phyloP scores from a whole-genome alignment of 2,329 filamentous ascomycete genomes.

The Colletotrichum siamense region DNA sequence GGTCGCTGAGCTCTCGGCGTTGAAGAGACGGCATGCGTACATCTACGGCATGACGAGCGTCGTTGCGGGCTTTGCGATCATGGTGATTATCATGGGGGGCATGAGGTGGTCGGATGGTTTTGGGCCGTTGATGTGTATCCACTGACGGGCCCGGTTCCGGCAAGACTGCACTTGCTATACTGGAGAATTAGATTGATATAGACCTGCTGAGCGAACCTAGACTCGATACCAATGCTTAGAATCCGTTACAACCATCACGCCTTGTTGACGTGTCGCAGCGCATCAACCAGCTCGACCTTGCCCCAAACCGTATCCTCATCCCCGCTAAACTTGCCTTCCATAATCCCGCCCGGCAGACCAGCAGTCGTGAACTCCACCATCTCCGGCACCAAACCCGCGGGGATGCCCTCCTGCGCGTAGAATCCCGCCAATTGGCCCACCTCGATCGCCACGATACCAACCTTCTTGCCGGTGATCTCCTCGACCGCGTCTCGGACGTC shows the following conservation, averaged over 20 bases:
- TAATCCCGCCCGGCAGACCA: conserved; percentile 27
- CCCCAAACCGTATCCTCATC: conserved; percentile 29
- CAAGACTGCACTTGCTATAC: accelerated
- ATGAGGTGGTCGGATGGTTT: conserved; percentile 73
- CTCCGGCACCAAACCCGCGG: conserved; percentile 14
- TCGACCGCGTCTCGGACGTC: conserved; percentile 33
- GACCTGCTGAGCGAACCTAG: not conserved
- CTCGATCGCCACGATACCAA: conserved; percentile 25
- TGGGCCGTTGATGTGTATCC: conserved; percentile 40
- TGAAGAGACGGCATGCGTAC: conserved; percentile 65
- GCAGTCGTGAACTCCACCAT: conserved; percentile 12
- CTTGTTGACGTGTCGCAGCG: not conserved
- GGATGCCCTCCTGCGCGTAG: conserved; percentile 26
- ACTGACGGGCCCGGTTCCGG: not conserved
- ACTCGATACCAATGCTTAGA: not conserved
- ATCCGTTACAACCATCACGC: not conserved
- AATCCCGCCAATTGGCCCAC: conserved; percentile 26
- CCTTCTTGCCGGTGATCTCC: conserved; percentile 29
- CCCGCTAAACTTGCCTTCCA: conserved; percentile 25
- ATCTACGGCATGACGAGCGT: conserved; percentile 71
- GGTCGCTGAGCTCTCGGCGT: conserved; percentile 63
- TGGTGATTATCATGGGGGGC: conserved; percentile 78
- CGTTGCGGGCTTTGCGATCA: conserved; percentile 57
- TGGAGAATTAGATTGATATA: not conserved
- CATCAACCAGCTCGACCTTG: conserved; percentile 29